These are phyloP conservation scores for Grammothele lineata DNA, from an alignment of 768 basidiomycete species.

Conservation along the genomic window DNA sequence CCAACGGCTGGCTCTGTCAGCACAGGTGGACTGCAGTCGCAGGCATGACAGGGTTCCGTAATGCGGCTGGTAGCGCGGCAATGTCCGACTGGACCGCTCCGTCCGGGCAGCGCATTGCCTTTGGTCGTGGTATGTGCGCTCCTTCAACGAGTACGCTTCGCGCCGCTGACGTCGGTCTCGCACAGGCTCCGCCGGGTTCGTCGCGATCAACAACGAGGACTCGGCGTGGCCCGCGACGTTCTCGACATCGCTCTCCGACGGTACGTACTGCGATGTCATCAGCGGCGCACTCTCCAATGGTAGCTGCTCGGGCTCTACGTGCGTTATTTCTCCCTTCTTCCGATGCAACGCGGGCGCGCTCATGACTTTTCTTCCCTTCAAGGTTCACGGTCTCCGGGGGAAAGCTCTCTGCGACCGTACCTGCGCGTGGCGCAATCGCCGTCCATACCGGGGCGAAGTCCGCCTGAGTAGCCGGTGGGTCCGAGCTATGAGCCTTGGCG, in stretches of 20 bases:
- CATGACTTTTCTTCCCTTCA: background rate
- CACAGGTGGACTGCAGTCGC: slow-evolving; percentile 54
- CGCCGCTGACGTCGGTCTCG: background rate
- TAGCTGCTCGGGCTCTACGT: slow-evolving; percentile 50
- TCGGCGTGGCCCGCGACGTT: slow-evolving; percentile 53
- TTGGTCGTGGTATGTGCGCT: slow-evolving; percentile 47
- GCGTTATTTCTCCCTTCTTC: background rate
- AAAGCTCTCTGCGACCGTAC: slow-evolving; percentile 44
- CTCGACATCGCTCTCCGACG: slow-evolving; percentile 51
- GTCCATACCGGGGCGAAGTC: slow-evolving; percentile 43
- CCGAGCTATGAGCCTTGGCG: no score
- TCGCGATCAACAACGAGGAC: slow-evolving; percentile 65
- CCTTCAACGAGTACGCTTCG: background rate
- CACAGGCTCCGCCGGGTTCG: slow-evolving; percentile 51
- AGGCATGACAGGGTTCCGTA: slow-evolving; percentile 61
- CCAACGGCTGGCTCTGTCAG: slow-evolving; percentile 64
- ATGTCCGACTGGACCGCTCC: slow-evolving; percentile 58
- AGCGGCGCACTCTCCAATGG: slow-evolving; percentile 39
- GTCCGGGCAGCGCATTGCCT: slow-evolving; percentile 56
- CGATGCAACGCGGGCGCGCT: no score
- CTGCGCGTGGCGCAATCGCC: slow-evolving; percentile 50
- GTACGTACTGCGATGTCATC: slow-evolving; percentile 63
- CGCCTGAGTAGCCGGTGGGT: no score
- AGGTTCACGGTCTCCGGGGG: slow-evolving; percentile 51
- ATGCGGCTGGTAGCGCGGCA: slow-evolving; percentile 47